Evolutionary conservation across 208 protist genomes (phyloP).

Genomic region (Trichomonas gallinae): DNA sequence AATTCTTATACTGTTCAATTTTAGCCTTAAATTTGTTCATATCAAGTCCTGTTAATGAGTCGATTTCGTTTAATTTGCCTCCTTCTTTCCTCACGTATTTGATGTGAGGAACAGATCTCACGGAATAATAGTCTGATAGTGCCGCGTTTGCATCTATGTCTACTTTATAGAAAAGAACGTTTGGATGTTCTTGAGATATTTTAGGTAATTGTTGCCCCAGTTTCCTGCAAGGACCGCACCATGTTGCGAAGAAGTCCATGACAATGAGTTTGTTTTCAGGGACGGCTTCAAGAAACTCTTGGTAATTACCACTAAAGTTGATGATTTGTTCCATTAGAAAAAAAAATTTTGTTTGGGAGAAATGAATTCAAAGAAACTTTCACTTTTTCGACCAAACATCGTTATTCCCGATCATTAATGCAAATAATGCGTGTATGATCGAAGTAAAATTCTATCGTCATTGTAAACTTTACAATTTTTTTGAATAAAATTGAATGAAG

Average conservation of each 20-base stretch:
- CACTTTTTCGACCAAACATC: too few relatives aligned
- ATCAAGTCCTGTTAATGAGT: not conserved
- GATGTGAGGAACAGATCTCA: not conserved
- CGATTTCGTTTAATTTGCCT: not conserved
- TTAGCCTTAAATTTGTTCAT: not conserved
- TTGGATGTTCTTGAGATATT: not conserved
- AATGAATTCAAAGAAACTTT: too few relatives aligned
- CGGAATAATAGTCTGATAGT: not conserved
- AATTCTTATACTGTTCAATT: not conserved
- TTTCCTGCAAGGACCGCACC: not conserved
- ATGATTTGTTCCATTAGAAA: too few relatives aligned
- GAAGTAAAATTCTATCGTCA: too few relatives aligned
- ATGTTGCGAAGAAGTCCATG: not conserved
- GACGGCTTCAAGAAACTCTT: not conserved
- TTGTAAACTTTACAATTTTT: too few relatives aligned
- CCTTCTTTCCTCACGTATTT: not conserved
- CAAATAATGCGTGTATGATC: too few relatives aligned
- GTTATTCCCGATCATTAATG: too few relatives aligned
- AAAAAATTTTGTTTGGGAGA: too few relatives aligned
- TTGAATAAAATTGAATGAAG: too few relatives aligned
- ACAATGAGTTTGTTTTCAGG: not conserved
- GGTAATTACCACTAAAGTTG: not conserved
- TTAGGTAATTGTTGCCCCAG: not conserved
- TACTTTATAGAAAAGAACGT: not conserved
- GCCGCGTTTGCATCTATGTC: not conserved